These are phyloP conservation scores for Iberis amara DNA, from an alignment of 441 rosid genomes.

Conservation along the genomic window DNA sequence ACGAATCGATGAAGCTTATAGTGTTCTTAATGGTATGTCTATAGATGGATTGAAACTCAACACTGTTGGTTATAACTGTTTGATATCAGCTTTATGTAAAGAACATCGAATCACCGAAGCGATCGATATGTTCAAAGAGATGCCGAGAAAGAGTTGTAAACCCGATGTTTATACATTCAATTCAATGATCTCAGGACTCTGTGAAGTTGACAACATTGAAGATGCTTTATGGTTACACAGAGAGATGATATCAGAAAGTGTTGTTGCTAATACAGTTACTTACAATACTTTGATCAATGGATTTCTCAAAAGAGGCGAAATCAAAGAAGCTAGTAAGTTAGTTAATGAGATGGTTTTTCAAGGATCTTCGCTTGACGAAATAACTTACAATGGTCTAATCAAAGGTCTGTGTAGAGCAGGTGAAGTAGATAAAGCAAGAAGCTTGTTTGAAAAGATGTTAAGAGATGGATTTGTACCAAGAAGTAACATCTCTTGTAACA, in stretches of 20 bases:
- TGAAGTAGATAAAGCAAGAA: constrained; percentile 52
- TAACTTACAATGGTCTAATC: constrained; percentile 69
- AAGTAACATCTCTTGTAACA: constrained; percentile 64
- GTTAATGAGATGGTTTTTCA: constrained; percentile 71
- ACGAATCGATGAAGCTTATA: constrained; percentile 43
- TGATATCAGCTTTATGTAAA: constrained; percentile 59
- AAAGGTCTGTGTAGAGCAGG: constrained; percentile 59
- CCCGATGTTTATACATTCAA: constrained; percentile 77
- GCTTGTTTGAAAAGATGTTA: constrained; percentile 70
- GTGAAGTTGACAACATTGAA: constrained; percentile 48
- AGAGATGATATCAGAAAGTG: constrained; percentile 74
- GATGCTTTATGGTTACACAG: constrained; percentile 51
- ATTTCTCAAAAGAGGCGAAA: constrained; percentile 48
- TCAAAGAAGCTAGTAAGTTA: constrained; percentile 70
- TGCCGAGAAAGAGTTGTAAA: constrained; percentile 73
- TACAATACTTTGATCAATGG: constrained; percentile 66
- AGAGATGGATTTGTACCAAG: constrained; percentile 48
- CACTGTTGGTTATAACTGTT: constrained; percentile 64
- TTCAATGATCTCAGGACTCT: constrained; percentile 61
- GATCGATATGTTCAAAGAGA: constrained; percentile 43
- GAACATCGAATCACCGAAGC: constrained; percentile 52
- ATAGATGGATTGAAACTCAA: constrained; percentile 51
- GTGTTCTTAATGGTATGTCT: constrained; percentile 46
- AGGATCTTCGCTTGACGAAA: constrained; percentile 63
- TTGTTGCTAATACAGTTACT: constrained; percentile 70